Conservation (phyloP, 2,329 filamentous ascomycete species). For the Alternaria dauci region DNA sequence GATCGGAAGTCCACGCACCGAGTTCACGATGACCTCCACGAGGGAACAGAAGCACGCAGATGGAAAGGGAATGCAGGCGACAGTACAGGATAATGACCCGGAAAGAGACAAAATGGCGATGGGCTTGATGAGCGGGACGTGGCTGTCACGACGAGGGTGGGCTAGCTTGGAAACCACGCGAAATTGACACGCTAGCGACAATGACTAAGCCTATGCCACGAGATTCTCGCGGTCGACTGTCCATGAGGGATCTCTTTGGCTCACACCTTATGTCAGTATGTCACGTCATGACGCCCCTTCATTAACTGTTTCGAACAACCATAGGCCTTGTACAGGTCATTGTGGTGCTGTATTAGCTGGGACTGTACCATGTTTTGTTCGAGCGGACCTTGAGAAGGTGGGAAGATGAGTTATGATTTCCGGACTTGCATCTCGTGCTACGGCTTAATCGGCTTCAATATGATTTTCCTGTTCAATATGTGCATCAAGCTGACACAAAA, state of each 20-base stretch:
- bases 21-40: neutral
- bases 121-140: neutral
- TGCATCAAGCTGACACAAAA: neutral
- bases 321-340: neutral
- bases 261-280: neutral
- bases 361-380: neutral
- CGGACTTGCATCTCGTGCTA: neutral
- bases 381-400: neutral
- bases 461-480: neutral
- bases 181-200: slow-evolving; percentile 3
- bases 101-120: neutral
- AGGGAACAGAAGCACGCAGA: neutral
- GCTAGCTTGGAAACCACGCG: neutral
- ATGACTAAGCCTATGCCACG: neutral
- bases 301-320: neutral
- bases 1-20: neutral
- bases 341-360: neutral
- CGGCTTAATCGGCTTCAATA: neutral
- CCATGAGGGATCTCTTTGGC: no score
- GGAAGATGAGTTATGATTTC: neutral
- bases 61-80: neutral
- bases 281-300: neutral
- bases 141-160: neutral
- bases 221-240: neutral
- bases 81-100: neutral